Percentiles rank a stretch among this genome's conserved stretches.
Evolutionary conservation across 441 rosid species (phyloP).

Genomic region (Jatropha multifida): DNA sequence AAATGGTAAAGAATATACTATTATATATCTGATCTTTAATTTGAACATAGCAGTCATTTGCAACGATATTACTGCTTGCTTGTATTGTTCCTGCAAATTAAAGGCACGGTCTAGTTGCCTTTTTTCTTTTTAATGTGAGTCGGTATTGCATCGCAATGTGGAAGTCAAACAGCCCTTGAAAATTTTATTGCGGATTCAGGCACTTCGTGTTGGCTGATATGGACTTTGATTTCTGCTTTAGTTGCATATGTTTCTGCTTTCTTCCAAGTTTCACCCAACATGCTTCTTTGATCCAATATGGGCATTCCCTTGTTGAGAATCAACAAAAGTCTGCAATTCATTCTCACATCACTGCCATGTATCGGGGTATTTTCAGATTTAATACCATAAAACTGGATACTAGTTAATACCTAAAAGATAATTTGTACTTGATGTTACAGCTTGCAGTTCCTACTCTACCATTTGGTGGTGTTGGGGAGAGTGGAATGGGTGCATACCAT

Average conservation of each 20-base stretch:
- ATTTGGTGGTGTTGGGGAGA: slow-evolving; percentile 84
- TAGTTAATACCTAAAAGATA: slow-evolving; percentile 17
- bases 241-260: neutral
- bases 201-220: neutral
- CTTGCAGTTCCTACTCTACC: slow-evolving; percentile 54
- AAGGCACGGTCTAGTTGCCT: neutral
- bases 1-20: neutral
- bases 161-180: neutral
- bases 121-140: neutral
- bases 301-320: neutral
- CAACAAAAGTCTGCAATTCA: neutral
- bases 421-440: slow-evolving; percentile 34
- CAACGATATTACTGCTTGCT: neutral
- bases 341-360: neutral
- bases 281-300: neutral
- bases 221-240: neutral
- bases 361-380: neutral
- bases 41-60: neutral
- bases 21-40: neutral
- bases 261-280: neutral
- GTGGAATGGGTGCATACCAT: slow-evolving; percentile 80
- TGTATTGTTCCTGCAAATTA: neutral
- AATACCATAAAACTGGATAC: neutral
- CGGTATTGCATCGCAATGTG: neutral
- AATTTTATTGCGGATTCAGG: neutral